Evolutionary conservation across 805 yeast genomes (phyloP).

Genomic region (Diddensiella santjacobensis): DNA sequence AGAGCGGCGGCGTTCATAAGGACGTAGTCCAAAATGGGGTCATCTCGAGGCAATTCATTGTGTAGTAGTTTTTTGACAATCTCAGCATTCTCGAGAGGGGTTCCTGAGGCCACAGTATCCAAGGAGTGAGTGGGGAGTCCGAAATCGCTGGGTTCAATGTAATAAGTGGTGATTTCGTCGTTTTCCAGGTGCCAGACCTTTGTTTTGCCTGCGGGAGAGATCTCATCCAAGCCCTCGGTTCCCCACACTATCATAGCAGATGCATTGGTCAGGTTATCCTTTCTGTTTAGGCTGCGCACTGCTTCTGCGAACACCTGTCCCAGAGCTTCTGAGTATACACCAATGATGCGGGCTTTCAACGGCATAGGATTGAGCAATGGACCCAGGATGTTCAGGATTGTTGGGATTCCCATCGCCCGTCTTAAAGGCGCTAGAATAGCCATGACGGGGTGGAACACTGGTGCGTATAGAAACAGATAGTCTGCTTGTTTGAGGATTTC

Average conservation of each 20-base stretch:
- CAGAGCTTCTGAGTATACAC: slow-evolving; percentile 75
- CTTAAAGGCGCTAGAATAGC: slow-evolving; percentile 76
- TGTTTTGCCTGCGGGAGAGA: slow-evolving; percentile 82
- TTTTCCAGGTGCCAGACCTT: slow-evolving; percentile 69
- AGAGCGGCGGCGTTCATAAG: slow-evolving; percentile 83
- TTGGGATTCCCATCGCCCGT: slow-evolving; percentile 76
- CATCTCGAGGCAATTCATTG: slow-evolving; percentile 37
- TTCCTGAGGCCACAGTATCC: slow-evolving; percentile 68
- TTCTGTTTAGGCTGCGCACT: slow-evolving; percentile 56
- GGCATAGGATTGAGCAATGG: slow-evolving; percentile 93
- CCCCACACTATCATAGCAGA: slow-evolving; percentile 90
- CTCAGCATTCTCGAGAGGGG: slow-evolving; percentile 80
- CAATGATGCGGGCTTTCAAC: slow-evolving; percentile 72
- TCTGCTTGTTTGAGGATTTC: slow-evolving; percentile 42
- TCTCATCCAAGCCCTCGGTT: slow-evolving; percentile 85
- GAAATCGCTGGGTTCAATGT: slow-evolving; percentile 63
- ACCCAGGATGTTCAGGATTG: slow-evolving; percentile 91
- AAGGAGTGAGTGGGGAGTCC: slow-evolving; percentile 73
- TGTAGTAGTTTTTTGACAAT: slow-evolving; percentile 49
- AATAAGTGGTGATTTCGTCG: slow-evolving; percentile 30
- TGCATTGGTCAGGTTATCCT: slow-evolving; percentile 39
- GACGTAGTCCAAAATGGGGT: slow-evolving; percentile 84
- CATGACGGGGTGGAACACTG: slow-evolving; percentile 92
- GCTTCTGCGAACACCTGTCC: slow-evolving; percentile 87
- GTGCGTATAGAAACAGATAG: slow-evolving; percentile 81